Conservation (phyloP, 768 basidiomycete species). For the Hypholoma fasciculare region DNA sequence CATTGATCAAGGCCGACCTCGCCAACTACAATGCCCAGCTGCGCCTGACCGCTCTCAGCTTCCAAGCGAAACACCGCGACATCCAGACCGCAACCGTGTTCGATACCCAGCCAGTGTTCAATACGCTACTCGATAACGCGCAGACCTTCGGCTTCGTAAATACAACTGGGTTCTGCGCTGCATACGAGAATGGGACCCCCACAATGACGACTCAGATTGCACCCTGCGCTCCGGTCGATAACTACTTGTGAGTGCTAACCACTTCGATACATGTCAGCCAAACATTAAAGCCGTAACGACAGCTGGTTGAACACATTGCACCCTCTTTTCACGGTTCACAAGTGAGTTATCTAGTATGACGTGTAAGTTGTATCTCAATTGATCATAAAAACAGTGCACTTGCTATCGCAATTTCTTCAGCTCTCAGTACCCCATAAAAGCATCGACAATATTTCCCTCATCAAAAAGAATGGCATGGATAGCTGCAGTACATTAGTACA, state of each 20-base stretch:
- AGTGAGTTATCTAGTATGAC: constrained; percentile 35
- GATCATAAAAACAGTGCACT: constrained; percentile 35
- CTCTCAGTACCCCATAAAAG: constrained; percentile 5
- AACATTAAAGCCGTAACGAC: background rate
- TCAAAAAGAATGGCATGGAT: no score
- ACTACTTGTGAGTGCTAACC: constrained; percentile 53
- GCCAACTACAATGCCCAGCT: constrained; percentile 54
- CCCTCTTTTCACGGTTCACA: constrained; percentile 62
- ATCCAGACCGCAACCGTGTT: constrained; percentile 49
- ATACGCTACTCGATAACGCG: constrained; percentile 54
- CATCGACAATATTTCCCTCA: no score
- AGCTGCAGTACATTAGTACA: no score
- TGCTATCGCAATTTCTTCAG: constrained; percentile 51
- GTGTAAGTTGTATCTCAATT: background rate
- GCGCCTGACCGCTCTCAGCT: constrained; percentile 31
- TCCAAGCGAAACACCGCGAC: constrained; percentile 40
- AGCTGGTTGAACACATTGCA: constrained; percentile 66
- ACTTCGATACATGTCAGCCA: background rate
- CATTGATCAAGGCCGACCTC: constrained; percentile 35
- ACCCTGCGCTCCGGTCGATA: constrained; percentile 63
- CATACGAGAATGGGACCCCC: constrained; percentile 60
- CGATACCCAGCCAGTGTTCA: constrained; percentile 60
- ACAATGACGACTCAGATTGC: constrained; percentile 50
- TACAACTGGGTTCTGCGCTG: constrained; percentile 56
- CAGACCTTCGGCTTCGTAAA: constrained; percentile 57